Evolutionary conservation across 2,329 filamentous ascomycete genomes (phyloP).

Genomic region (Neopestalotiopsis sp.): DNA sequence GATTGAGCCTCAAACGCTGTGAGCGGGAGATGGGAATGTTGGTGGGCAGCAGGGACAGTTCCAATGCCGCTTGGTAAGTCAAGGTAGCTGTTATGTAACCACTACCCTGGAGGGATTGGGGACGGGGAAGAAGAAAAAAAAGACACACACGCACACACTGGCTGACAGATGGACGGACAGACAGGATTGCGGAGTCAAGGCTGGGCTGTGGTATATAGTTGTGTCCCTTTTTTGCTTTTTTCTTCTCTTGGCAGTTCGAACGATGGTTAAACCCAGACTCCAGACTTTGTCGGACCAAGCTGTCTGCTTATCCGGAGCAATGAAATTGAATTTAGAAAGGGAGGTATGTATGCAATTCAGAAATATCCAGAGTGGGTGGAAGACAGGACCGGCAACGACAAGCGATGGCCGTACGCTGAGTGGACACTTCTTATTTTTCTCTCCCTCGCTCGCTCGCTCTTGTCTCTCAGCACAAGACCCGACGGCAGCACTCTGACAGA

Average conservation of each 20-base stretch:
- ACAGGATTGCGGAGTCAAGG: no score
- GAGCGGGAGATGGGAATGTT: constrained; percentile 8
- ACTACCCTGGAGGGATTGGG: neutral
- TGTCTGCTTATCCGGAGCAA: no score
- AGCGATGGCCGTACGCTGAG: neutral
- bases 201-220: neutral
- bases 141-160: no score
- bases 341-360: neutral
- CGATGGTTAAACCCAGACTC: no score
- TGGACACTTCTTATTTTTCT: neutral
- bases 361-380: constrained; percentile 2
- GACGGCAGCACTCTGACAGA: neutral
- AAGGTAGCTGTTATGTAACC: constrained; percentile 13
- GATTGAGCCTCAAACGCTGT: constrained; percentile 20
- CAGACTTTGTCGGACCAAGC: no score
- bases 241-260: no score
- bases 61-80: neutral
- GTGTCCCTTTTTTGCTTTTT: neutral
- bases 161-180: neutral
- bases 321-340: no score
- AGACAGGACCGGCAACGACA: neutral
- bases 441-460: neutral
- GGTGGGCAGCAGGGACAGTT: neutral
- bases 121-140: neutral
- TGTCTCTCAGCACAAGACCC: neutral